phyloP scores from a whole-genome alignment of 169 alveolate genomes.

The Amoebophrya sp. region DNA sequence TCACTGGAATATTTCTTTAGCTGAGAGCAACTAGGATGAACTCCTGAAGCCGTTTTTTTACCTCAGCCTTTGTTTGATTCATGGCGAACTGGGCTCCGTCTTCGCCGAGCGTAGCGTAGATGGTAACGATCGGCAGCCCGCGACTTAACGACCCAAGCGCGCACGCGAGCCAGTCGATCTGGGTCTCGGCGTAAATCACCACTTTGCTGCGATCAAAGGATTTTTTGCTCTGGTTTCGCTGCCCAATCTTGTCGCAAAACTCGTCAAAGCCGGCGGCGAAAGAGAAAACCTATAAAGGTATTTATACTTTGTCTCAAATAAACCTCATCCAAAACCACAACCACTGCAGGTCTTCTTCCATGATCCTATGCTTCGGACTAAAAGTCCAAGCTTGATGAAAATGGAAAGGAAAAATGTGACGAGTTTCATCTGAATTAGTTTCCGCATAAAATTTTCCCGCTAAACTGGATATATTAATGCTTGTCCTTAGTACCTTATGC shows the following conservation, averaged over 20 bases:
- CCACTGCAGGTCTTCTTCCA: too few relatives aligned
- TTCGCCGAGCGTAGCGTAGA: background rate
- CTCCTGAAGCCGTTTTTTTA: too few relatives aligned
- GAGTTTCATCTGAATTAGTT: too few relatives aligned
- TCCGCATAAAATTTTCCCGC: too few relatives aligned
- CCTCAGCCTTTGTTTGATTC: background rate
- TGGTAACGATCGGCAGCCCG: background rate
- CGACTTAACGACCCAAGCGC: background rate
- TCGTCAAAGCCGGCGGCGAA: slow-evolving; percentile 12
- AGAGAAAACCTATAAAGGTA: background rate
- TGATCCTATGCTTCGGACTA: too few relatives aligned
- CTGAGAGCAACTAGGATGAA: too few relatives aligned
- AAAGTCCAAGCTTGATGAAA: background rate
- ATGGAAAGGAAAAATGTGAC: background rate
- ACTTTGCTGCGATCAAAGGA: background rate
- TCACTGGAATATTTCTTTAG: too few relatives aligned
- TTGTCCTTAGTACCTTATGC: too few relatives aligned
- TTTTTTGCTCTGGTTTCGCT: background rate
- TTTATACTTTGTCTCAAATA: too few relatives aligned
- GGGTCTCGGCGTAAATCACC: slow-evolving; percentile 8
- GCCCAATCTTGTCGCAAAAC: background rate
- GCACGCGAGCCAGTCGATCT: slow-evolving; percentile 24
- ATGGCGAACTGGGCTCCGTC: background rate
- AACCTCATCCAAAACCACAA: too few relatives aligned
- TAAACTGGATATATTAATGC: too few relatives aligned